phyloP scores from a whole-genome alignment of 2,329 filamentous ascomycete genomes.

The Aspergillus alliaceus region DNA sequence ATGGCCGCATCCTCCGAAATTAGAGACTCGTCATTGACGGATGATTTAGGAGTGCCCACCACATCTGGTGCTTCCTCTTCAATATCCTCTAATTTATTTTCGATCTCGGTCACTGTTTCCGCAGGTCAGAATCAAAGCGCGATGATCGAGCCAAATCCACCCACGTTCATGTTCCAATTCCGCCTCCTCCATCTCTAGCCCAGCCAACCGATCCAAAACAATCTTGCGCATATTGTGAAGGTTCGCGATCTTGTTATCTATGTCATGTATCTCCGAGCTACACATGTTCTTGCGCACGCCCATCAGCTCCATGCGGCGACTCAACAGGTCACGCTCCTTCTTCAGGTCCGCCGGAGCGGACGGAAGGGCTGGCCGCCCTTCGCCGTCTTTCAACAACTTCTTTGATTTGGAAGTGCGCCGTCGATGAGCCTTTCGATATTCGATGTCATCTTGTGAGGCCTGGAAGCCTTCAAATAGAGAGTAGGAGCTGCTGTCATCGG shows the following conservation, averaged over 20 bases:
- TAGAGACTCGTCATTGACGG: conserved; percentile 48
- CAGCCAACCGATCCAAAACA: conserved; percentile 81
- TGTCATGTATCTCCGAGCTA: conserved; percentile 90
- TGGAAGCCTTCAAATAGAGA: conserved; percentile 97
- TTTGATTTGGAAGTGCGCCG: conserved; percentile 72
- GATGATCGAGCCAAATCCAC: conserved; percentile 31
- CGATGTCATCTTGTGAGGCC: conserved; percentile 66
- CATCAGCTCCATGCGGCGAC: conserved; percentile 87
- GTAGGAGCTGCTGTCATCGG: conserved; percentile 80
- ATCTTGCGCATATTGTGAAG: conserved; percentile 90
- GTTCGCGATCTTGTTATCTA: conserved; percentile 95
- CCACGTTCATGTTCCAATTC: conserved; percentile 84
- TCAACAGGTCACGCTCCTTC: conserved; percentile 75
- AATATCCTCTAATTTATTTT: conserved; percentile 63
- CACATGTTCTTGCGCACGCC: conserved; percentile 95
- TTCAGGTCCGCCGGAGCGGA: conserved; percentile 72
- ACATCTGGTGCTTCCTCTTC: conserved; percentile 49
- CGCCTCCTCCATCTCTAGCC: conserved; percentile 85
- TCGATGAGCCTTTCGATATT: conserved; percentile 67
- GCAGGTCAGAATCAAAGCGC: conserved; percentile 5
- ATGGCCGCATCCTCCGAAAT: conserved; percentile 54
- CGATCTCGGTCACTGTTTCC: conserved; percentile 54
- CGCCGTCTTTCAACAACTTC: conserved; percentile 65
- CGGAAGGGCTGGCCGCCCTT: conserved; percentile 58
- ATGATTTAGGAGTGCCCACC: conserved; percentile 37